Conservation (phyloP, 108 stramenopile genomes). For the Pseudonitzschia multiseries region DNA sequence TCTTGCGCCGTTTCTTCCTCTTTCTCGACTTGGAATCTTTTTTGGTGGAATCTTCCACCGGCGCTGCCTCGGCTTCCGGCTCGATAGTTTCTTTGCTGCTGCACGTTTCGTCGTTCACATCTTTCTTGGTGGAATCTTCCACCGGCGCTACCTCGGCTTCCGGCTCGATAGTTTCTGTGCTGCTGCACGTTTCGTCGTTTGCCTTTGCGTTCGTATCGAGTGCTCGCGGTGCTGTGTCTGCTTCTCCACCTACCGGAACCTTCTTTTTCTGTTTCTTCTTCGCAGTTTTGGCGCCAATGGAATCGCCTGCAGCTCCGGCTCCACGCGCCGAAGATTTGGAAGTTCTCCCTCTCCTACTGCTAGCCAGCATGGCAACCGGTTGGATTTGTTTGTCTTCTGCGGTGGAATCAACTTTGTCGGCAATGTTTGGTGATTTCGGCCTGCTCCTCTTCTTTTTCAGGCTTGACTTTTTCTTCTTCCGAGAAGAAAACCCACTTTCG, state of each 20-base stretch:
- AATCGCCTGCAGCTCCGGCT: no score
- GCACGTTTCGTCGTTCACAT: neutral
- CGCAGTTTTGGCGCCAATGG: neutral
- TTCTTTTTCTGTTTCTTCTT: neutral
- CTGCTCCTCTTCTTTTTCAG: neutral
- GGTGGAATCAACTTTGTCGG: neutral
- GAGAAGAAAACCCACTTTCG: neutral
- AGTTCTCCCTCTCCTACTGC: no score
- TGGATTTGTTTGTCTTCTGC: neutral
- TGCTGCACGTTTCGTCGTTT: no score
- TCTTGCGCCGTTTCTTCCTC: slow-evolving; percentile 1
- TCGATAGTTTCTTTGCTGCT: neutral
- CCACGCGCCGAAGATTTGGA: no score
- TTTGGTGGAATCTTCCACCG: neutral
- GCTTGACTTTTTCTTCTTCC: neutral
- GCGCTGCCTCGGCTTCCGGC: neutral
- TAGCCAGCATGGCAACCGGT: no score
- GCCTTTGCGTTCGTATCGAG: no score
- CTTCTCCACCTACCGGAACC: neutral
- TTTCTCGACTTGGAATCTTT: neutral
- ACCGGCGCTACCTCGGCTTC: neutral
- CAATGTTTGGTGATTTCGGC: neutral
- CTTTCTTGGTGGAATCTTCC: neutral
- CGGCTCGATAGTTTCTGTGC: neutral
- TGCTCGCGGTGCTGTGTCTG: no score